Evolutionary conservation across 2,329 filamentous ascomycete species (phyloP).

Genomic region (Magnaporthiopsis rhizophila): DNA sequence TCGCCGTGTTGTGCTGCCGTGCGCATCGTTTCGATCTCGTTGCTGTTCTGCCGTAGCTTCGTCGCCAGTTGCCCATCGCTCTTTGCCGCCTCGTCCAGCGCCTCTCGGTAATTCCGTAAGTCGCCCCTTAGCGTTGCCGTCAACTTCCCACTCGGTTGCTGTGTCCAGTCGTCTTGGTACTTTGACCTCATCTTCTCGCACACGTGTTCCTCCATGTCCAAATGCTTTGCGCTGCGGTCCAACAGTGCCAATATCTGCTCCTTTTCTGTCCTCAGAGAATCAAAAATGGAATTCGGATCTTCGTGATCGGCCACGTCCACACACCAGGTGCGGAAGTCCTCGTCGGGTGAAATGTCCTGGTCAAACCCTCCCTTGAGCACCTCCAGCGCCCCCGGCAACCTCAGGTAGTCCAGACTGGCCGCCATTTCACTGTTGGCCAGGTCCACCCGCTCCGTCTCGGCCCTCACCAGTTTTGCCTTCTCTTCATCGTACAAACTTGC

Average conservation of each 20-base stretch:
- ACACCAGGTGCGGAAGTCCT: slow-evolving; percentile 91
- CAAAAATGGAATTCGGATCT: slow-evolving; percentile 70
- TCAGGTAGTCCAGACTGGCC: slow-evolving; percentile 86
- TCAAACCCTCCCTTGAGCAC: slow-evolving; percentile 90
- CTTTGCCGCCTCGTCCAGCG: slow-evolving; percentile 77
- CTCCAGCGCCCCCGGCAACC: slow-evolving; percentile 80
- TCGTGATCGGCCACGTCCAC: slow-evolving; percentile 84
- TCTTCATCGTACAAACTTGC: slow-evolving; percentile 97
- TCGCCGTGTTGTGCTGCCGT: slow-evolving; percentile 79
- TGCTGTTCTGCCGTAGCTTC: slow-evolving; percentile 78
- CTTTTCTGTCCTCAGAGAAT: slow-evolving; percentile 70
- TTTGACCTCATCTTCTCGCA: slow-evolving; percentile 99
- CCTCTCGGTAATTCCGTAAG: slow-evolving; percentile 79
- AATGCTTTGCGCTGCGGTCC: slow-evolving; percentile 74
- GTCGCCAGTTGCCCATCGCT: slow-evolving; percentile 79
- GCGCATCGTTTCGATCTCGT: slow-evolving; percentile 92
- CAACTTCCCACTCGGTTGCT: slow-evolving; percentile 85
- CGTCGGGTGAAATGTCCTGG: slow-evolving; percentile 78
- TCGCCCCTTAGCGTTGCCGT: slow-evolving; percentile 83
- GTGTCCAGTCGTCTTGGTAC: slow-evolving; percentile 92
- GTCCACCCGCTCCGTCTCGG: slow-evolving; percentile 89
- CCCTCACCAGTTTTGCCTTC: slow-evolving; percentile 89
- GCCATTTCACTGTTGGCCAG: slow-evolving; percentile 93
- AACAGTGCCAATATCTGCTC: slow-evolving; percentile 63
- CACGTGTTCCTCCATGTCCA: slow-evolving; percentile 95